Percentiles rank a stretch among this genome's conserved stretches.
These are phyloP conservation scores for Amanita brunnescens DNA, from an alignment of 768 basidiomycete species.

Conservation along the genomic window DNA sequence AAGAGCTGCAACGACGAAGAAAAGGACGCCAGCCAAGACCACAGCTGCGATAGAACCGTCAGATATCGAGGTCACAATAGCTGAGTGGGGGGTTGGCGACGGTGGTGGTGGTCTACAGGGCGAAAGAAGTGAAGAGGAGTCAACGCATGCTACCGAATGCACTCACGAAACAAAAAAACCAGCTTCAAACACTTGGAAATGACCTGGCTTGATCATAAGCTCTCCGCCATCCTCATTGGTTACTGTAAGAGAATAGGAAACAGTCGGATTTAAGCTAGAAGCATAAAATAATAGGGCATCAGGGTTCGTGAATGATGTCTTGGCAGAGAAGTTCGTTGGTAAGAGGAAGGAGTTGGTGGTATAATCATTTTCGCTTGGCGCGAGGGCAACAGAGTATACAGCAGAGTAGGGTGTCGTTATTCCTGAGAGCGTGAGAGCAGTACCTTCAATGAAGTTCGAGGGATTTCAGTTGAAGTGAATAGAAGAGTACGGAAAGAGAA, in stretches of 20 bases:
- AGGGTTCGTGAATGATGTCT: slow-evolving; percentile 42
- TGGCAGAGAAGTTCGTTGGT: slow-evolving; percentile 38
- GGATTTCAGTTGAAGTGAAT: neutral
- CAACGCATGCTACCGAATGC: neutral
- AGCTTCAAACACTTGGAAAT: slow-evolving; percentile 38
- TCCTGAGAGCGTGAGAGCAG: slow-evolving; percentile 52
- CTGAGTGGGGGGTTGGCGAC: neutral
- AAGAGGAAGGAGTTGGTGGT: slow-evolving; percentile 24
- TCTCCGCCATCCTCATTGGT: slow-evolving; percentile 46
- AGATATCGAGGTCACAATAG: slow-evolving; percentile 13
- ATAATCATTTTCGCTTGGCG: neutral
- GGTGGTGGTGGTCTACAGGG: neutral
- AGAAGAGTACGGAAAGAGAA: slow-evolving; percentile 18
- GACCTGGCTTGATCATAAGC: slow-evolving; percentile 39
- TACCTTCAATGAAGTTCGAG: slow-evolving; percentile 35
- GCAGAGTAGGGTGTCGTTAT: slow-evolving; percentile 50
- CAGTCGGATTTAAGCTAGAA: slow-evolving; percentile 45
- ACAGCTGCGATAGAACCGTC: slow-evolving; percentile 62
- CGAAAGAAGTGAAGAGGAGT: neutral
- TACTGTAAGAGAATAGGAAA: slow-evolving; percentile 42
- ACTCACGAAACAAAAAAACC: slow-evolving; percentile 16
- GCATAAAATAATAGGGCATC: slow-evolving; percentile 55
- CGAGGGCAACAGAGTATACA: slow-evolving; percentile 41
- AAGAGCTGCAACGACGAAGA: slow-evolving; percentile 34
- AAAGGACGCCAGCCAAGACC: slow-evolving; percentile 46